These are phyloP conservation scores for Xylaria polymorpha DNA, from an alignment of 2,329 filamentous ascomycete species.

Conservation along the genomic window DNA sequence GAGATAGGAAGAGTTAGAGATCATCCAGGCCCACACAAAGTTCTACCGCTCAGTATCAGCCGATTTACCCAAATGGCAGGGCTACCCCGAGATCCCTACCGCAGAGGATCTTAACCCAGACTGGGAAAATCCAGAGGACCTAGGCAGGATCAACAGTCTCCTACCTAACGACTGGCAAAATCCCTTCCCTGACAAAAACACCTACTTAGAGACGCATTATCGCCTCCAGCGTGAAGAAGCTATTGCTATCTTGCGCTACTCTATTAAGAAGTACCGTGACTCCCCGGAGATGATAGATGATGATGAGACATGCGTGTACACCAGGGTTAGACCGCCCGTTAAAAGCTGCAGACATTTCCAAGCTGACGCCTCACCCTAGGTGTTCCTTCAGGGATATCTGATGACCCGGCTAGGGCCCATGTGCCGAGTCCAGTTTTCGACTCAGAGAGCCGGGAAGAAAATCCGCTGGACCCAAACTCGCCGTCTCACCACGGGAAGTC, in stretches of 20 bases:
- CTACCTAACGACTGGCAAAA: slow-evolving; percentile 65
- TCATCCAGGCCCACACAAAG: slow-evolving; percentile 27
- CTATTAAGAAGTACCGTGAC: slow-evolving; percentile 67
- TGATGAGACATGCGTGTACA: slow-evolving; percentile 72
- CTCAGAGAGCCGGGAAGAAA: slow-evolving; percentile 69
- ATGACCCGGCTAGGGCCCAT: slow-evolving; percentile 72
- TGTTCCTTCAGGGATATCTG: slow-evolving; percentile 73
- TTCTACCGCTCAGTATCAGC: background rate
- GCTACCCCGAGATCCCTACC: slow-evolving; percentile 66
- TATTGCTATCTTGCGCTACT: slow-evolving; percentile 73
- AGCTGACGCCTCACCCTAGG: slow-evolving; percentile 56
- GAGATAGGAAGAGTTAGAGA: slow-evolving; percentile 28
- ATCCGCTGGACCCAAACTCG: slow-evolving; percentile 72
- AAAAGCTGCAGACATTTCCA: background rate
- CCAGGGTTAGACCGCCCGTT: slow-evolving; percentile 63
- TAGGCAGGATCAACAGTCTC: slow-evolving; percentile 51
- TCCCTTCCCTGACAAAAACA: slow-evolving; percentile 69
- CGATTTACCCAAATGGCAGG: slow-evolving; percentile 29
- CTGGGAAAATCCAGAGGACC: slow-evolving; percentile 40
- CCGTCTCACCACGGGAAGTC: slow-evolving; percentile 63
- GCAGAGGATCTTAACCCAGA: slow-evolving; percentile 62
- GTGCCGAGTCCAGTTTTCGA: slow-evolving; percentile 77
- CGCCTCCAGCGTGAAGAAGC: slow-evolving; percentile 80
- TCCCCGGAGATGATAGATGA: slow-evolving; percentile 69
- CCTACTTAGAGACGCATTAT: slow-evolving; percentile 81